Evolutionary conservation across 768 basidiomycete genomes (phyloP), one percentile per base, ranked within the genome.

Genomic region (Xanthoconium stramineum): DNA sequence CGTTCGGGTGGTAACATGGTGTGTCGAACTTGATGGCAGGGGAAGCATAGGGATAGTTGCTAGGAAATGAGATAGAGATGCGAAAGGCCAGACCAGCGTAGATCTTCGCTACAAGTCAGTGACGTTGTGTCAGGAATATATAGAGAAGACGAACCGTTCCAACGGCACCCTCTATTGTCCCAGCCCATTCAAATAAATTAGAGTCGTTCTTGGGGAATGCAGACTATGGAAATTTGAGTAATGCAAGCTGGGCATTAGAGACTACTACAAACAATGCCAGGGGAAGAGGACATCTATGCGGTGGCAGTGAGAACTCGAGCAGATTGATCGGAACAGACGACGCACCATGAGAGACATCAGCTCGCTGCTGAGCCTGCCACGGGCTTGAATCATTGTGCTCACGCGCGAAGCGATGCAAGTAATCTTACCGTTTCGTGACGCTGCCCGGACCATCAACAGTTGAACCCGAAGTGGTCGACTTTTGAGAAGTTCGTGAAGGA

Each of bases 1-100:
- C 89, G 64, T 95, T 95, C 9, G 94, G 93, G 65, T 96, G 93
- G 75, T 82, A 95, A 75, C 92, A 94, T 7, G 91, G 89, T 6
- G 91, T 85, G 50, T 91, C 90, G 62, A 94, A 96, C 68, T 87
- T 89, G 72, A 96, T 91, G 10, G 80, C 76, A 0, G 94, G 94
- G 5, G 94, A 79, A 11, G 85, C 84, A 71, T 91, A 94, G 19
- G 94, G 94, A 67, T 95, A 96, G 69, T 91, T 91, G 56, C 86
- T 74, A 8, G 91, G 92, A 75, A 94, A 96, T 13, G 82, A 78
- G 52, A 96, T 90, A 10, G 84, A 83, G 63, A 96, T 89, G 63
- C 87, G 87, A 78, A 90, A 95, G 20, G 81, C 80, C 52, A 94
- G 77, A 14, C 86, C 90, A 40, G 81, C 83, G 62, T 94, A 94